Conservation (phyloP, 2,329 filamentous ascomycete genomes). For the Fusarium irregulare region DNA sequence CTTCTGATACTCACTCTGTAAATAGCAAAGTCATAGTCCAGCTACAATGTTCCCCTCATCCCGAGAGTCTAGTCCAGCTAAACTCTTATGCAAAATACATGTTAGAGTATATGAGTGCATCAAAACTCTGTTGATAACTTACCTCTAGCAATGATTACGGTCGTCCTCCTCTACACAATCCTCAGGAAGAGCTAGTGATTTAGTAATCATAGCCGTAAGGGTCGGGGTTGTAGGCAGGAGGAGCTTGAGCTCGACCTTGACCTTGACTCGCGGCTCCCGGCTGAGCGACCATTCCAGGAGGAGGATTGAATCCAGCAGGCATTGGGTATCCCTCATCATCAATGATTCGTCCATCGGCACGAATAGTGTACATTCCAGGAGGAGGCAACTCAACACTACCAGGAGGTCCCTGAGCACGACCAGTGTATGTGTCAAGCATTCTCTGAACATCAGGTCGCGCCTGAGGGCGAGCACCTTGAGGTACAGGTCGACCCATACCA, state of each 20-base stretch:
- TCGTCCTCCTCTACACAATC: no score
- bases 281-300: background rate
- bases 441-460: background rate
- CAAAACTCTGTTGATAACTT: no score
- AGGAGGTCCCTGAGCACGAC: background rate
- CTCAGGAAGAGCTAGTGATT: rapidly evolving
- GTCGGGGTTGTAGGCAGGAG: background rate
- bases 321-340: background rate
- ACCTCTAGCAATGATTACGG: background rate
- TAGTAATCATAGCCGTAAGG: background rate
- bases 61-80: background rate
- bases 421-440: background rate
- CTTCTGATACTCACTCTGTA: background rate
- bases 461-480: rapidly evolving
- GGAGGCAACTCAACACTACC: background rate
- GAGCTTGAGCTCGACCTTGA: background rate
- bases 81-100: background rate
- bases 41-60: background rate
- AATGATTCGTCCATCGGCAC: background rate
- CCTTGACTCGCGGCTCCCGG: background rate
- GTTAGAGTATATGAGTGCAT: background rate
- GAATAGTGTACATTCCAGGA: background rate
- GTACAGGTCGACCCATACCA: background rate
- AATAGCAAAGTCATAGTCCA: background rate
- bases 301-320: background rate